These are phyloP conservation scores for Notholithocarpus densiflorus DNA, from an alignment of 306 rosid species.

Conservation along the genomic window DNA sequence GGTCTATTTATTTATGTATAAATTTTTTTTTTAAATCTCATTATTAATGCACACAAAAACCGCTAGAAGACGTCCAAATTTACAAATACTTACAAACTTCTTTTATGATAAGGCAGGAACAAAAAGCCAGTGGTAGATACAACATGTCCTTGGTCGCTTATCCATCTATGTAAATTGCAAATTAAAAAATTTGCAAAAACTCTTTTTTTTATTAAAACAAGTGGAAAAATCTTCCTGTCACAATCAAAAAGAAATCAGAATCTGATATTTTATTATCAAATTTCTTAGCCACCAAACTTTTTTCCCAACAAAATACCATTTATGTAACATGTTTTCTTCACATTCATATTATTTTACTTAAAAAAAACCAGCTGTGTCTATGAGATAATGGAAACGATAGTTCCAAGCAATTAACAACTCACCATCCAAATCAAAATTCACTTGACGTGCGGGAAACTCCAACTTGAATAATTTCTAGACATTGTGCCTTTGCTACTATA, in stretches of 20 bases:
- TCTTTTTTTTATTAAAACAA: not conserved
- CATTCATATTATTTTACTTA: not conserved
- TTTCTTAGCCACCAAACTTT: not conserved
- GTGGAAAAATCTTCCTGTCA: not conserved
- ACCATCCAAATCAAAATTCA: conserved; percentile 14
- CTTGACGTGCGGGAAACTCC: conserved; percentile 55
- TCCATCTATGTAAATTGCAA: too few species aligned
- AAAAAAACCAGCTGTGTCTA: not conserved
- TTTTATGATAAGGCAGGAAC: not conserved
- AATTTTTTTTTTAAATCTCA: too few species aligned
- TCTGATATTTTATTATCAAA: conserved; percentile 3
- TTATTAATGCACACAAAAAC: not conserved
- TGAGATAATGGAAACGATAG: not conserved
- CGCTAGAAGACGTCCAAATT: not conserved
- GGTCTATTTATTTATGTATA: too few species aligned
- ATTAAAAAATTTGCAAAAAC: not conserved
- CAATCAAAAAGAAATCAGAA: not conserved
- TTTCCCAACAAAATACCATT: not conserved
- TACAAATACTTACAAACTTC: not conserved
- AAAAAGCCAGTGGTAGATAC: not conserved
- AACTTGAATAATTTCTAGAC: conserved; percentile 10
- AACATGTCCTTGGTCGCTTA: not conserved
- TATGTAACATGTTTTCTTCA: not conserved
- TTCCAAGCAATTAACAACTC: not conserved
- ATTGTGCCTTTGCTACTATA: not conserved